These are phyloP conservation scores for Scheffersomyces amazonensis DNA, from an alignment of 805 yeast genomes.

Conservation along the genomic window DNA sequence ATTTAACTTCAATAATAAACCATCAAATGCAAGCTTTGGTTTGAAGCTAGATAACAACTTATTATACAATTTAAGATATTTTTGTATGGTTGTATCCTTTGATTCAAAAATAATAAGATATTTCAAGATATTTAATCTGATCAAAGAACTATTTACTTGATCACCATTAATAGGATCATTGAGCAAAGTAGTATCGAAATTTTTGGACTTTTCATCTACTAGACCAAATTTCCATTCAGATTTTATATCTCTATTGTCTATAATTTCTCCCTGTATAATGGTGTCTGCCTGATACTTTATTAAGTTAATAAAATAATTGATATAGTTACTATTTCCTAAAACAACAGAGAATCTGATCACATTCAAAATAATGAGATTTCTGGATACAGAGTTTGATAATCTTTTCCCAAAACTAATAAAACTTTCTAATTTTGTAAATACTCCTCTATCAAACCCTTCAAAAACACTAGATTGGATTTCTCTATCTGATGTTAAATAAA, in stretches of 20 bases:
- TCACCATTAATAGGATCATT: conserved; percentile 1
- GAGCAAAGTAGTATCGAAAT: conserved; percentile 15
- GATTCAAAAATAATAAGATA: conserved; percentile 39
- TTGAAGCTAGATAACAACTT: conserved; percentile 16
- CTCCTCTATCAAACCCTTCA: conserved; percentile 54
- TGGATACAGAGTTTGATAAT: conserved; percentile 48
- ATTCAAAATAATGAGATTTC: conserved; percentile 33
- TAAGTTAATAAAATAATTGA: conserved; percentile 20
- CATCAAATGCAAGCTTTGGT: conserved; percentile 16
- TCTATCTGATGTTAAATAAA: conserved; percentile 53
- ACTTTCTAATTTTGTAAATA: conserved; percentile 66
- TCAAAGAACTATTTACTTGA: conserved; percentile 20
- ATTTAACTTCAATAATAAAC: conserved; percentile 23
- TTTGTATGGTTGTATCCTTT: conserved; percentile 20
- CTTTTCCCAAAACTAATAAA: conserved; percentile 59
- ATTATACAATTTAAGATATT: conserved; percentile 21
- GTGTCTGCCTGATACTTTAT: conserved; percentile 12
- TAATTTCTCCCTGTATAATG: conserved; percentile 5
- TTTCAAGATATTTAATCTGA: conserved; percentile 33
- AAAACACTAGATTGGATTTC: conserved; percentile 50
- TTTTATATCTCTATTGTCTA: conserved; percentile 61
- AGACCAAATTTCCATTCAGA: conserved; percentile 53
- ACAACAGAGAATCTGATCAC: conserved; percentile 31
- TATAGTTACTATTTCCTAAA: conserved; percentile 27
- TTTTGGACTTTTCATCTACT: conserved; percentile 11